Evolutionary conservation across 2,329 filamentous ascomycete species (phyloP).

Genomic region (Colletotrichum limetticola): DNA sequence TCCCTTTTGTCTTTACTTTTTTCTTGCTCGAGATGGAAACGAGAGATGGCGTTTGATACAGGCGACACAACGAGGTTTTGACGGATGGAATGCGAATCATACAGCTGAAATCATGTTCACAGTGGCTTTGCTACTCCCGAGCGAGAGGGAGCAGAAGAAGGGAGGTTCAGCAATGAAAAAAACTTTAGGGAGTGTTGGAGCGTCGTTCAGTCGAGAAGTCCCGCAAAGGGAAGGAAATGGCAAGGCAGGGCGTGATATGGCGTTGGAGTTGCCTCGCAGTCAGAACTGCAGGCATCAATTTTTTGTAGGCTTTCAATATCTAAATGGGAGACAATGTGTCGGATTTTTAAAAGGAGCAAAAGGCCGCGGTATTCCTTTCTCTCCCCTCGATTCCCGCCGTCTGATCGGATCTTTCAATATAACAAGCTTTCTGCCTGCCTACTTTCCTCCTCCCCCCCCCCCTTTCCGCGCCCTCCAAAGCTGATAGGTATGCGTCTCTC

Average conservation of each 20-base stretch:
- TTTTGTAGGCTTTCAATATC: constrained; percentile 35
- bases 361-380: background rate
- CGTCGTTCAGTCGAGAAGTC: constrained; percentile 24
- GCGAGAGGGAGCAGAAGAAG: constrained; percentile 8
- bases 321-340: constrained; percentile 20
- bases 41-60: constrained; percentile 32
- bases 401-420: background rate
- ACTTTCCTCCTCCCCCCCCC: no score
- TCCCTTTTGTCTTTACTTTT: background rate
- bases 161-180: constrained; percentile 30
- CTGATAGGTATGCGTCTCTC: background rate
- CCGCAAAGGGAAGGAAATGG: constrained; percentile 2
- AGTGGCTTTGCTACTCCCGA: constrained; percentile 3
- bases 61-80: constrained; percentile 29
- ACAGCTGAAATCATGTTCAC: constrained; percentile 13
- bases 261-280: constrained; percentile 30
- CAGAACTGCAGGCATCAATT: constrained; percentile 24
- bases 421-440: background rate
- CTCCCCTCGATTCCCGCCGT: background rate
- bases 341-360: background rate
- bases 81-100: constrained; percentile 28
- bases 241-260: constrained; percentile 23
- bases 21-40: constrained; percentile 29
- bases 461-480: background rate
- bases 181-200: constrained; percentile 28